A percentile compares a stretch with the other conserved stretches of the same genome.
These are phyloP conservation scores for Globisporangium recalcitrans DNA, from an alignment of 352 stramenopile genomes.

Conservation along the genomic window DNA sequence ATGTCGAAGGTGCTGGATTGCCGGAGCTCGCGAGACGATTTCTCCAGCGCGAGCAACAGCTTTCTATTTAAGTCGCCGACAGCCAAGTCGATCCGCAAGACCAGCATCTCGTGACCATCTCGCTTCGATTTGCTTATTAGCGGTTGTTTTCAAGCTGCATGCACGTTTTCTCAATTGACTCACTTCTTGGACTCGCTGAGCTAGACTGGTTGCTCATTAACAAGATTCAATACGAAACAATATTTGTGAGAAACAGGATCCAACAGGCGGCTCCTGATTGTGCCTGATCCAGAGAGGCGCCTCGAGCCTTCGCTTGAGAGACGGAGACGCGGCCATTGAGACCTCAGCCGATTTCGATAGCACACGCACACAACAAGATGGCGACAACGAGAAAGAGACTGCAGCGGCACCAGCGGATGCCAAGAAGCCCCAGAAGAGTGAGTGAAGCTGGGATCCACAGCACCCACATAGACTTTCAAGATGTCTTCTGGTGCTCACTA, in stretches of 20 bases:
- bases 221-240: slow-evolving; percentile 1
- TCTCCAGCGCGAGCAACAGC: slow-evolving; percentile 3
- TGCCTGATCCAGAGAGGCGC: slow-evolving; percentile 5
- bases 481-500: neutral
- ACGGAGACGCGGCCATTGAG: neutral
- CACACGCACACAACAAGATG: neutral
- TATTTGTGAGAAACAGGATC: neutral
- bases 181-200: no score
- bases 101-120: slow-evolving; percentile 26
- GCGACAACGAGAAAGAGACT: slow-evolving; percentile 9
- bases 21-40: slow-evolving; percentile 17
- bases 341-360: neutral
- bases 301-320: neutral
- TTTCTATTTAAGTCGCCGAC: slow-evolving; percentile 23
- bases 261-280: neutral
- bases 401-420: neutral
- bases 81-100: slow-evolving; percentile 25
- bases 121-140: neutral
- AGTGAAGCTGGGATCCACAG: neutral
- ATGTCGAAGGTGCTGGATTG: slow-evolving; percentile 30
- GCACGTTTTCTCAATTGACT: slow-evolving; percentile 4
- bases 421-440: slow-evolving; percentile 20
- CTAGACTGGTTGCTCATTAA: no score
- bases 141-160: neutral
- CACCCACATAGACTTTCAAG: neutral